These are phyloP conservation scores for Crithidia bombi DNA, from an alignment of 208 protist genomes.

Conservation along the genomic window DNA sequence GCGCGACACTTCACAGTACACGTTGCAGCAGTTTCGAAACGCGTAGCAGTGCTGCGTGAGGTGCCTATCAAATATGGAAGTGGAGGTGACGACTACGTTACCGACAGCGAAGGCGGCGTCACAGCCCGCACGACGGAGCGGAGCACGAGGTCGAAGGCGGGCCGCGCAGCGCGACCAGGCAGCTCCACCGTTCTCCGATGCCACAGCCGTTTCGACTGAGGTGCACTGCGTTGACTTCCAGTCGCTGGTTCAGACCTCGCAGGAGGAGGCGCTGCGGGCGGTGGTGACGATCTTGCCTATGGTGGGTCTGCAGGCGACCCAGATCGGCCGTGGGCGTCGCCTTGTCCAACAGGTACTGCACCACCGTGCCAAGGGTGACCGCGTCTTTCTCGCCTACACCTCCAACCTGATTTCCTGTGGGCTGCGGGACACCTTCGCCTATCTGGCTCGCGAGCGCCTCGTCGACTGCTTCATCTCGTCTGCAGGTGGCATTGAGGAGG, in stretches of 20 bases:
- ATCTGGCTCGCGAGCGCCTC: slow-evolving; percentile 95
- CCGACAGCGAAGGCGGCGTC: not conserved
- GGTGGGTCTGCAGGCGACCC: slow-evolving; percentile 79
- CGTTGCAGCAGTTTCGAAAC: too few relatives aligned
- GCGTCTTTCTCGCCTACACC: slow-evolving; percentile 99
- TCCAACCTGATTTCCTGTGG: slow-evolving; percentile 99
- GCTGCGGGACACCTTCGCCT: slow-evolving; percentile 97
- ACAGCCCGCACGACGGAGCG: not conserved
- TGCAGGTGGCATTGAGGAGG: slow-evolving; percentile 99
- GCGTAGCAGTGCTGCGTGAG: too few relatives aligned
- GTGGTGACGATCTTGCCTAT: slow-evolving; percentile 49
- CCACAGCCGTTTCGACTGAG: not conserved
- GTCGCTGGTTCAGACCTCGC: slow-evolving; percentile 41
- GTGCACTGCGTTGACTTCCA: slow-evolving; percentile 63
- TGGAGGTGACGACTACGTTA: too few relatives aligned
- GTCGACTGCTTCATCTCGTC: slow-evolving; percentile 99
- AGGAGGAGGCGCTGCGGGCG: slow-evolving; percentile 56
- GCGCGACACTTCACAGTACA: too few relatives aligned
- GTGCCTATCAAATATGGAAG: too few relatives aligned
- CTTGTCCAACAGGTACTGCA: slow-evolving; percentile 74
- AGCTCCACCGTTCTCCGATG: too few relatives aligned
- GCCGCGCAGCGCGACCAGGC: not conserved
- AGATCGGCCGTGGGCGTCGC: slow-evolving; percentile 67
- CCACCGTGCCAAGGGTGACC: slow-evolving; percentile 44
- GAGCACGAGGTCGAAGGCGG: not conserved